These are phyloP conservation scores for Sextonia rubra DNA, from an alignment of 164 flowering plant species.

Conservation along the genomic window DNA sequence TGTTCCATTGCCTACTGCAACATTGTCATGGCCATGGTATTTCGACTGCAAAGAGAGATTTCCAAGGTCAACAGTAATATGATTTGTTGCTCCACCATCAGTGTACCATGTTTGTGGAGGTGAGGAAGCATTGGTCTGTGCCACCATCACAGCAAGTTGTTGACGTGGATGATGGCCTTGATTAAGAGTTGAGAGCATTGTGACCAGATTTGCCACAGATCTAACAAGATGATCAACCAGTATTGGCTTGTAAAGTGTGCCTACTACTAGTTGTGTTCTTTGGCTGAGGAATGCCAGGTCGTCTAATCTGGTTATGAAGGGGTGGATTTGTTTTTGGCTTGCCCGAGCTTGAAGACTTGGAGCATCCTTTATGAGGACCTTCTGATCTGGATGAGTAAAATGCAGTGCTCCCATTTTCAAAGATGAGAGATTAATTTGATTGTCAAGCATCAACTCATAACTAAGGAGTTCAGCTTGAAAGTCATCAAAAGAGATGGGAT, in stretches of 20 bases:
- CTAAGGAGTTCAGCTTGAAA: neutral
- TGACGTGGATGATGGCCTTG: neutral
- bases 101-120: neutral
- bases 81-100: neutral
- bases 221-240: neutral
- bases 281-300: no score
- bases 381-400: no score
- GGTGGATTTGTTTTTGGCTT: no score
- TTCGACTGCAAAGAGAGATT: neutral
- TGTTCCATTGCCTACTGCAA: neutral
- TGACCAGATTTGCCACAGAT: neutral
- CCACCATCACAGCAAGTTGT: conserved; percentile 2
- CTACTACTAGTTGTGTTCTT: no score
- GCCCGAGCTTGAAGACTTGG: no score
- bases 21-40: neutral
- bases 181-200: neutral
- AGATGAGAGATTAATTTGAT: neutral
- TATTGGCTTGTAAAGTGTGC: no score
- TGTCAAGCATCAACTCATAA: neutral
- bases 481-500: neutral
- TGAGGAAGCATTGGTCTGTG: neutral
- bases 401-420: no score
- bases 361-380: no score
- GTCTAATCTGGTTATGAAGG: no score
- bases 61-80: neutral